Evolutionary conservation across 371 early-diverging fungal species (phyloP).

Genomic region (Gilbertella persicaria): DNA sequence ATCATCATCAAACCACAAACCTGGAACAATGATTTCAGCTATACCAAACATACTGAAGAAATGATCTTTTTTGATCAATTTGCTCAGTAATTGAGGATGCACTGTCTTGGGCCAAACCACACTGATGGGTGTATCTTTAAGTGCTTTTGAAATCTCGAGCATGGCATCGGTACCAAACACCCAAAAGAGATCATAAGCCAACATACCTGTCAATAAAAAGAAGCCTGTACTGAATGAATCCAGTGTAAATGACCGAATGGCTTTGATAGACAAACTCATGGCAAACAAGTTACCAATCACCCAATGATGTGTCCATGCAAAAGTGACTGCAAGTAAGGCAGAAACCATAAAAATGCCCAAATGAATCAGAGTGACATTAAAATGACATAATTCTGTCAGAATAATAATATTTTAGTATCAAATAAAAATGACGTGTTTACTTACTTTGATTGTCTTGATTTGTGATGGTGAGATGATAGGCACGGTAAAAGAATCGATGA

Average conservation of each 20-base stretch:
- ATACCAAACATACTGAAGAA: slow-evolving; percentile 90
- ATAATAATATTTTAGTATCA: neutral
- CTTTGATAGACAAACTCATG: slow-evolving; percentile 13
- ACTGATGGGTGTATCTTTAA: slow-evolving; percentile 87
- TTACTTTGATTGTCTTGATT: slow-evolving; percentile 14
- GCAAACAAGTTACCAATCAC: slow-evolving; percentile 22
- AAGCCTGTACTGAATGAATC: slow-evolving; percentile 82
- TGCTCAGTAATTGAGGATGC: slow-evolving; percentile 39
- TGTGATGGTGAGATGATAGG: slow-evolving; percentile 16
- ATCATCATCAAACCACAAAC: slow-evolving; percentile 30
- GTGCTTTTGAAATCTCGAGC: slow-evolving; percentile 88
- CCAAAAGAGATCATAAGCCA: slow-evolving; percentile 95
- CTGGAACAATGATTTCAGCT: slow-evolving; percentile 95
- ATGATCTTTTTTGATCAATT: slow-evolving; percentile 33
- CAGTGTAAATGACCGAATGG: slow-evolving; percentile 11
- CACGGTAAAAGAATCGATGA: neutral
- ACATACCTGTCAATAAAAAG: slow-evolving; percentile 83
- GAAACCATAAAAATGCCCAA: slow-evolving; percentile 10
- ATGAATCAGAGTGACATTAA: slow-evolving; percentile 24
- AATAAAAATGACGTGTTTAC: neutral
- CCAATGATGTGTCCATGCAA: slow-evolving; percentile 20
- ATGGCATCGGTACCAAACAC: slow-evolving; percentile 96
- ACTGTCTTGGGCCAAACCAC: slow-evolving; percentile 81
- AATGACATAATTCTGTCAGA: slow-evolving; percentile 17
- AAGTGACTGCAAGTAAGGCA: slow-evolving; percentile 9